Percentiles rank a stretch among this genome's conserved stretches.
Conservation (phyloP, 805 yeast genomes). For the Debaryomyces maramus region DNA sequence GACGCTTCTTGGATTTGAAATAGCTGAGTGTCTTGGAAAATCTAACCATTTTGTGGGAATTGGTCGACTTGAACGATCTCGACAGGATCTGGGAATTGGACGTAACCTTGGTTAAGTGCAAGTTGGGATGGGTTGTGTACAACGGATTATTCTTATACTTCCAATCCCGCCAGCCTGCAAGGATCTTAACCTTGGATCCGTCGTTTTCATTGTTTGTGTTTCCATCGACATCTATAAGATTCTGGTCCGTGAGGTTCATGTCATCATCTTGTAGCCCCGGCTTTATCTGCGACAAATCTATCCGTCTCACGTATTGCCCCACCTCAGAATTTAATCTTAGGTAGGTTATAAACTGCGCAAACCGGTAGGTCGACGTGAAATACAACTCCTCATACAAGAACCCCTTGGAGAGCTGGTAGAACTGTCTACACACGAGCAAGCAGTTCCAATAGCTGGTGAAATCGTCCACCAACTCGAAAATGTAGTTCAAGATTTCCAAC, state of each 20-base stretch:
- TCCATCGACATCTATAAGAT: neutral
- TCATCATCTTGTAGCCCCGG: conserved; percentile 31
- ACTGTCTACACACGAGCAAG: conserved; percentile 51
- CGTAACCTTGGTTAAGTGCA: conserved; percentile 15
- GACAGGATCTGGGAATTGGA: conserved; percentile 19
- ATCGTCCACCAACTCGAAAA: conserved; percentile 36
- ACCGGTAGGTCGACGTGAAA: conserved; percentile 71
- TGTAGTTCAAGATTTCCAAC: conserved; percentile 39
- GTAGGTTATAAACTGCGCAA: conserved; percentile 75
- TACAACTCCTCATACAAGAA: conserved; percentile 54
- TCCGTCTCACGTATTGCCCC: conserved; percentile 52
- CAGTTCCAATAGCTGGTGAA: conserved; percentile 37
- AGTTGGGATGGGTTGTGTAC: conserved; percentile 37
- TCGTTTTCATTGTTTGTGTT: conserved; percentile 7
- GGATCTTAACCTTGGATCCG: conserved; percentile 27
- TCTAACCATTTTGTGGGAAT: conserved; percentile 10
- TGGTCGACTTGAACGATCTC: conserved; percentile 16
- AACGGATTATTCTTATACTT: conserved; percentile 72
- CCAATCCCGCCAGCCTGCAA: conserved; percentile 95
- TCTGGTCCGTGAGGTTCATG: conserved; percentile 10
- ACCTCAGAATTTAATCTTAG: conserved; percentile 56
- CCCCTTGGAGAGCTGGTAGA: conserved; percentile 53
- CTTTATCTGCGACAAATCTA: conserved; percentile 57
- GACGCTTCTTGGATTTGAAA: conserved; percentile 19
- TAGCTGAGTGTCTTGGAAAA: conserved; percentile 21